Base-by-base conservation (phyloP, 2,329 filamentous ascomycete species). In the Biscogniauxia sp. region DNA sequence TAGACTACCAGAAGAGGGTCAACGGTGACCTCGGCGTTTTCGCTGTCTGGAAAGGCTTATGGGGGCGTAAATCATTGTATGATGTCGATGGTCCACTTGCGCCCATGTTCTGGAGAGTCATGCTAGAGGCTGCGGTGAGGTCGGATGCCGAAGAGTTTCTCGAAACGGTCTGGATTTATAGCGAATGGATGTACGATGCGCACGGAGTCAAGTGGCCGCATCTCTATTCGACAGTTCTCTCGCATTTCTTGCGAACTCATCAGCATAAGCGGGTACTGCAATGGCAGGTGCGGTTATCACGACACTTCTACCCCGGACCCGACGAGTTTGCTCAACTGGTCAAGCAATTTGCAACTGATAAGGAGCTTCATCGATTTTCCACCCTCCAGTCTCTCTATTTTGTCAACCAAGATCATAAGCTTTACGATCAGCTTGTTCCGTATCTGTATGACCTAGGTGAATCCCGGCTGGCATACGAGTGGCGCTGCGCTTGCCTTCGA, bases 391-490 rank as follows among this genome's bases (percentile, higher is more conserved):
- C 73, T 15, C 72, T 86, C 9, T 86, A 86, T 62, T 68, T 75
- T 8, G 73, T 75, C 19, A 81, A 77, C 53, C 68, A 67, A 2
- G 74, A 80, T 53, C 80, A 76, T 51, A 64, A 70, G 11, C 65
- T 85, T 0, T 86, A 86, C 67, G 82, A 85, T 64, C 70, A 73
- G 20, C 58, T 86, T 7, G 76, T 86, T n/a, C 82, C 84, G 2
- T 71, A 78, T 55, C 73, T 86, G 1, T 85, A 80, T 65, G 70
- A 75, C 4, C 71, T 74, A n/a, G 83, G 83, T 1, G 71, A 76
- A 37, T 79, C 79, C 1, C 66, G 66, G 2, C 63, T 80, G 17
- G 83, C 83, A 6, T 73, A 71, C 9, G 64, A 66, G n/a, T 86
- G 84, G 84, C 79, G 83, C 50, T 72, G 72, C 23, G 69, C 75